Conservation (phyloP, 345 rosid genomes). For the Brassica juncea region DNA sequence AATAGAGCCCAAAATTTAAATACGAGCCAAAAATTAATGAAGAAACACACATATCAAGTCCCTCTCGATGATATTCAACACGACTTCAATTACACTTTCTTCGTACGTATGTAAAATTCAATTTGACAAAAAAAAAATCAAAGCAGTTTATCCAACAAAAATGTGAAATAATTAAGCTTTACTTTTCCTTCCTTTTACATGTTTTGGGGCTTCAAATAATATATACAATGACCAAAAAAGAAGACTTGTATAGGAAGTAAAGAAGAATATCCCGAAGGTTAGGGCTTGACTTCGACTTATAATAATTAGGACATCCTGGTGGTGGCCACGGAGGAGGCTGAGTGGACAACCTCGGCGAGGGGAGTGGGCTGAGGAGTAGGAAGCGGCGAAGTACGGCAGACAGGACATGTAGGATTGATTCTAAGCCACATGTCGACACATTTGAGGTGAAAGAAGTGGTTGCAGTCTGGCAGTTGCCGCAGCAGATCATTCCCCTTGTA, state of each 20-base stretch:
- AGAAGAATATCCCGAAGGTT: background rate
- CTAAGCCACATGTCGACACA: conserved; percentile 89
- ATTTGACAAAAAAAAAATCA: background rate
- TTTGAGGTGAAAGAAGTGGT: conserved; percentile 69
- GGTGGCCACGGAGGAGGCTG: conserved; percentile 45
- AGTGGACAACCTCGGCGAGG: conserved; percentile 74
- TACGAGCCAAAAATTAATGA: conserved; percentile 4
- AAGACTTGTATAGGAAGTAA: background rate
- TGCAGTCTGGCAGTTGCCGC: conserved; percentile 72
- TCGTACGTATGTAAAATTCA: background rate
- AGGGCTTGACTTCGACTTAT: background rate
- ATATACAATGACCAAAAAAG: conserved; percentile 14
- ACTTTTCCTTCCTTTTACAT: background rate
- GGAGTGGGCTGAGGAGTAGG: conserved; percentile 80
- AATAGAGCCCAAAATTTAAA: background rate
- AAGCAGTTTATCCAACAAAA: conserved; percentile 19
- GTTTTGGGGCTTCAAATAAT: conserved; percentile 1
- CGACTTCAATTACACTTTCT: background rate
- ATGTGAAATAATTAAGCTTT: background rate
- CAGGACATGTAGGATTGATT: conserved; percentile 71
- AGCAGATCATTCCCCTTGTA: conserved; percentile 59
- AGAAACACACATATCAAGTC: background rate
- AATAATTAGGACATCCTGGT: conserved; percentile 45
- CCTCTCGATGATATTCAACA: conserved; percentile 8
- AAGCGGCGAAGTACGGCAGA: conserved; percentile 79